These are phyloP conservation scores for Pichia cabralensis DNA, from an alignment of 805 yeast species.

Conservation along the genomic window DNA sequence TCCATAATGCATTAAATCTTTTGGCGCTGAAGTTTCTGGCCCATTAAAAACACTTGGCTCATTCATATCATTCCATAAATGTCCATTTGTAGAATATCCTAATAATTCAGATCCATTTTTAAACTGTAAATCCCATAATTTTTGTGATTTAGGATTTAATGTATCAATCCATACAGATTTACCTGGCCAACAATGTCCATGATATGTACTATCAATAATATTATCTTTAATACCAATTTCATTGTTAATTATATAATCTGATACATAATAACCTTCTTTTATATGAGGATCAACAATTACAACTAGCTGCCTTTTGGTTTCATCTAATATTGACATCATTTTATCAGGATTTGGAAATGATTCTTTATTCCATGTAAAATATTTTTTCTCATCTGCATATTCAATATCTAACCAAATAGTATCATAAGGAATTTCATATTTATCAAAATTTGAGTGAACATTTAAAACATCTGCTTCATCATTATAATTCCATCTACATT, in stretches of 20 bases:
- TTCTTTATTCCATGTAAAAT: conserved; percentile 81
- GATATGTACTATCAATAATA: conserved; percentile 36
- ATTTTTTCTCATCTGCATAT: conserved; percentile 77
- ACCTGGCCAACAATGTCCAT: conserved; percentile 98
- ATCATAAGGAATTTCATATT: conserved; percentile 71
- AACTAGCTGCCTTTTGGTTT: conserved; percentile 71
- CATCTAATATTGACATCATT: conserved; percentile 56
- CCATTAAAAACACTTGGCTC: conserved; percentile 95
- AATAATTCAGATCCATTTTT: conserved; percentile 34
- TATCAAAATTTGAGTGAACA: conserved; percentile 62
- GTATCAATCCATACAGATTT: conserved; percentile 91
- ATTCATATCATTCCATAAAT: conserved; percentile 97
- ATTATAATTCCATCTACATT: conserved; percentile 95
- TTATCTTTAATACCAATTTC: conserved; percentile 41
- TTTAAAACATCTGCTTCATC: conserved; percentile 78
- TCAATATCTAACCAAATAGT: conserved; percentile 93
- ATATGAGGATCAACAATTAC: conserved; percentile 89
- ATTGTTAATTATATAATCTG: conserved; percentile 37
- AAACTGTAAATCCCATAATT: conserved; percentile 50
- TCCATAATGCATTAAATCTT: conserved; percentile 69
- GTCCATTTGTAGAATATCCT: conserved; percentile 51
- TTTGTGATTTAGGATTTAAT: conserved; percentile 49
- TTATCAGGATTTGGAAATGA: conserved; percentile 64
- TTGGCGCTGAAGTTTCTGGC: conserved; percentile 86
- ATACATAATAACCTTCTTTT: conserved; percentile 58